phyloP scores from a whole-genome alignment of 768 basidiomycete species.

The Amanita pseudoporphyria region DNA sequence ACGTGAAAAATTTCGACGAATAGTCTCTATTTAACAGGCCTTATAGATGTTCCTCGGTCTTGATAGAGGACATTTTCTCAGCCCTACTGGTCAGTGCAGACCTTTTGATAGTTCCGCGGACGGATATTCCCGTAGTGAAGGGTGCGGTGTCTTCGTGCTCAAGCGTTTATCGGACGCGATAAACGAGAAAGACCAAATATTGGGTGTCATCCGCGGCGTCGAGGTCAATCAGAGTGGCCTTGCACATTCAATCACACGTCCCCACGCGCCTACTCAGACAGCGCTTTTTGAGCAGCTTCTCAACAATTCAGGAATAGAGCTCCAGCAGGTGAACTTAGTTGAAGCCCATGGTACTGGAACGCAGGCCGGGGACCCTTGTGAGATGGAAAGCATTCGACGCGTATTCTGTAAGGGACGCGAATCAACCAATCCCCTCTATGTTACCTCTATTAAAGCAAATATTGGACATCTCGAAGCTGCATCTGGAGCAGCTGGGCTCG shows the following conservation, averaged over 20 bases:
- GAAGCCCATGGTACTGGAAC: constrained; percentile 75
- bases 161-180: constrained; percentile 62
- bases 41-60: constrained; percentile 60
- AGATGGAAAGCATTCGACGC: constrained; percentile 51
- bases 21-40: not conserved
- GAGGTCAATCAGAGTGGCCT: constrained; percentile 67
- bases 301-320: constrained; percentile 30
- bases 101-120: constrained; percentile 65
- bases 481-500: constrained; percentile 62
- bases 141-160: constrained; percentile 60
- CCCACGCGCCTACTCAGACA: constrained; percentile 53
- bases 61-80: constrained; percentile 60
- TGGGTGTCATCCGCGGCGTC: constrained; percentile 58
- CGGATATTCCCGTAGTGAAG: constrained; percentile 65
- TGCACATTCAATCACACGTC: constrained; percentile 63
- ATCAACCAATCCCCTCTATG: constrained; percentile 41
- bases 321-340: constrained; percentile 44
- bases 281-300: constrained; percentile 44
- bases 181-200: constrained; percentile 55
- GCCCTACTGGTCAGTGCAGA: constrained; percentile 57
- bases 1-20: too few relatives aligned
- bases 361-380: constrained; percentile 59
- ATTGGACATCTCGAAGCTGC: constrained; percentile 72
- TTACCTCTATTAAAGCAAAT: constrained; percentile 66
- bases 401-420: constrained; percentile 38